Conservation (phyloP, 345 rosid genomes). For the Rhodamnia rubescens region DNA sequence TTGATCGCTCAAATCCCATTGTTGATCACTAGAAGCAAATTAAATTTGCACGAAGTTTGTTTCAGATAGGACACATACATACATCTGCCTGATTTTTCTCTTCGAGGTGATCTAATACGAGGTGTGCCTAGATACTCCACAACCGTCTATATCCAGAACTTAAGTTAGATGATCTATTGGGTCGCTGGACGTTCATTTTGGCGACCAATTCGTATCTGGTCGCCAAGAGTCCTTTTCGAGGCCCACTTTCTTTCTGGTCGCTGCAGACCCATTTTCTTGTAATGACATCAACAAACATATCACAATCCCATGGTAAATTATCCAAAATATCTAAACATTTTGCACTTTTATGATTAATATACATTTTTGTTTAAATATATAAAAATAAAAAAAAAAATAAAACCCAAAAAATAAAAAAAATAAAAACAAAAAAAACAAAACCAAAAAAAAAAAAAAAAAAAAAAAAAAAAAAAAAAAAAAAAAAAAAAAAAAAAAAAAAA, state of each 20-base stretch:
- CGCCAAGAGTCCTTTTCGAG: not conserved
- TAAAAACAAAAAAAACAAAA: no score
- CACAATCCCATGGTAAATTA: not conserved
- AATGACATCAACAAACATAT: not conserved
- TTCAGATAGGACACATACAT: no score
- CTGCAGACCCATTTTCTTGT: not conserved
- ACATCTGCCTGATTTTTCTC: not conserved
- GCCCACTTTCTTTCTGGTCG: not conserved
- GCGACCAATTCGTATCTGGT: not conserved
- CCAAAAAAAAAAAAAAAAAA: no score
- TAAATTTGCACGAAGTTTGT: not conserved
- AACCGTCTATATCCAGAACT: not conserved
- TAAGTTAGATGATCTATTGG: not conserved
- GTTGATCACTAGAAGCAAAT: not conserved
- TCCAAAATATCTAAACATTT: not conserved
- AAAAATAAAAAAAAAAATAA: no score
- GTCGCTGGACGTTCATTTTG: not conserved
- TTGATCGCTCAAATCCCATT: not conserved
- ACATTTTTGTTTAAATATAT: no score
- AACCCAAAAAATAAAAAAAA: no score
- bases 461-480: no score
- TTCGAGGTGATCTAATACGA: not conserved
- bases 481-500: no score
- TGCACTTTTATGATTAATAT: no score
- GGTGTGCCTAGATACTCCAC: not conserved